Conservation (phyloP, 768 basidiomycete species). For the Boletellus ananas region DNA sequence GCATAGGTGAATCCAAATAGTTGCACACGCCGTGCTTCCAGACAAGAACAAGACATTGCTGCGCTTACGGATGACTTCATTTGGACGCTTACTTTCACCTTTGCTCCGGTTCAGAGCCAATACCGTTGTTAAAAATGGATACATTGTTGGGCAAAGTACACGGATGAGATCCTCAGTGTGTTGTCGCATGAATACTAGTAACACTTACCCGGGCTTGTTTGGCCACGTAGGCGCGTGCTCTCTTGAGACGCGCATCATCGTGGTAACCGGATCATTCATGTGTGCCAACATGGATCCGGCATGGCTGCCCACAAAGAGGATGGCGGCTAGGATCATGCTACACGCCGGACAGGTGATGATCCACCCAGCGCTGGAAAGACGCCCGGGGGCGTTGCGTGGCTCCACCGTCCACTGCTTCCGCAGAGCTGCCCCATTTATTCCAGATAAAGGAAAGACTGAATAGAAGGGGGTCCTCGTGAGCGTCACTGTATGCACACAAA, state of each 20-base stretch:
- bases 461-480: neutral
- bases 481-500: neutral
- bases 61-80: too few relatives aligned
- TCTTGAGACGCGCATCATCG: too few relatives aligned
- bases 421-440: neutral
- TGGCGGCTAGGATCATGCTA: too few relatives aligned
- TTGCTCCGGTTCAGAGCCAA: neutral
- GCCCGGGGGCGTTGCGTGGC: neutral
- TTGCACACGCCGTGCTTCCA: neutral
- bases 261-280: too few relatives aligned
- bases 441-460: neutral
- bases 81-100: neutral
- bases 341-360: neutral
- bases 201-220: too few relatives aligned
- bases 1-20: too few relatives aligned
- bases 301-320: too few relatives aligned
- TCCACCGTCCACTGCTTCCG: constrained; percentile 1
- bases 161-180: too few relatives aligned
- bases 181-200: too few relatives aligned
- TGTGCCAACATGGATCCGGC: too few relatives aligned
- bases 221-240: too few relatives aligned
- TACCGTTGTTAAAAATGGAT: neutral
- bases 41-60: neutral
- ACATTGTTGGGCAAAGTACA: too few relatives aligned
- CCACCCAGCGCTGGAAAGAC: neutral